Conservation (phyloP, 768 basidiomycete genomes). For the Pleurotus pulmonarius region DNA sequence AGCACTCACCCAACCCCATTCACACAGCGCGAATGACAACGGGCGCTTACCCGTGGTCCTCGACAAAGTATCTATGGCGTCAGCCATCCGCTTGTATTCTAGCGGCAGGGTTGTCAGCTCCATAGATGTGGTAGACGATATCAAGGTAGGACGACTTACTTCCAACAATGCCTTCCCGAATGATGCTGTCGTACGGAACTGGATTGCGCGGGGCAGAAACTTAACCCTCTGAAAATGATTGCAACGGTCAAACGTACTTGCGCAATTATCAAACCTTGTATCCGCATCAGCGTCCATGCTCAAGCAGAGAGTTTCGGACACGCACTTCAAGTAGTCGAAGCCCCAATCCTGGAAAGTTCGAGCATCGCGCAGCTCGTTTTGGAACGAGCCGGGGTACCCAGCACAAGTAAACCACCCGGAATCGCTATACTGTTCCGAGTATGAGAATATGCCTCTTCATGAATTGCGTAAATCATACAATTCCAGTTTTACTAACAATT, state of each 20-base stretch:
- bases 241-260: constrained; percentile 27
- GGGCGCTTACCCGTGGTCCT: constrained; percentile 41
- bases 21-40: constrained; percentile 56
- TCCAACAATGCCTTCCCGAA: constrained; percentile 50
- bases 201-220: neutral
- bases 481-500: constrained; percentile 27
- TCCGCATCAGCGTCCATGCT: neutral
- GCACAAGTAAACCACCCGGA: constrained; percentile 70
- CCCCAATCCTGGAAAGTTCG: constrained; percentile 61
- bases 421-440: constrained; percentile 43
- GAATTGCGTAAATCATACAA: constrained; percentile 25
- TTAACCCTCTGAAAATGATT: no score
- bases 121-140: neutral
- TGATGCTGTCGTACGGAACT: constrained; percentile 60
- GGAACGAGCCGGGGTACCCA: constrained; percentile 60
- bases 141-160: constrained; percentile 29
- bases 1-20: constrained; percentile 58
- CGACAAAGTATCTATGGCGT: constrained; percentile 49
- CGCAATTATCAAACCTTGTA: constrained; percentile 50
- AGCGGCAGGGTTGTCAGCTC: neutral
- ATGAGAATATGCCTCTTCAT: neutral
- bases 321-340: constrained; percentile 64
- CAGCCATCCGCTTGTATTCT: constrained; percentile 63
- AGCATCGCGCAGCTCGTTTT: constrained; percentile 54
- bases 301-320: neutral